phyloP scores from a whole-genome alignment of 176 grass and related monocot species.

The Urochloa ruziziensis region DNA sequence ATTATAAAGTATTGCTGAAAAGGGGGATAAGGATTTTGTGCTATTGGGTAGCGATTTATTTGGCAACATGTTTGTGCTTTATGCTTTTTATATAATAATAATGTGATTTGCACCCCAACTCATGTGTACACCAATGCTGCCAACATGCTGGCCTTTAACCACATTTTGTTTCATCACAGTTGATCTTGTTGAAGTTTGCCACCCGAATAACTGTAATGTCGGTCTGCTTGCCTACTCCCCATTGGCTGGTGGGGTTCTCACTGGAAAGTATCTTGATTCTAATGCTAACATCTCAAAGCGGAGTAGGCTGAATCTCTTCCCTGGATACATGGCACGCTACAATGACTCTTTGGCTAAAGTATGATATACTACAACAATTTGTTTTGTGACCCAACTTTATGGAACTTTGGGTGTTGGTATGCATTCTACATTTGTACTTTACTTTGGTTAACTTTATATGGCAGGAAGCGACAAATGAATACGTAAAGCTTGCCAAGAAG shows the following conservation, averaged over 20 bases:
- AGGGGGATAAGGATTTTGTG: not conserved
- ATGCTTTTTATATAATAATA: not conserved
- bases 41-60: not conserved
- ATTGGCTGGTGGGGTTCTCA: conserved; percentile 69
- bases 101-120: not conserved
- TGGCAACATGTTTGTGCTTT: not conserved
- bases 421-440: not conserved
- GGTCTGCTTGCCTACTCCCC: conserved; percentile 94
- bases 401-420: not conserved
- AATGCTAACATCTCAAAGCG: conserved; percentile 36
- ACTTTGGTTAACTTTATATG: not conserved
- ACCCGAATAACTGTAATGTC: conserved; percentile 83
- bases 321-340: conserved; percentile 88
- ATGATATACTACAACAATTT: not conserved
- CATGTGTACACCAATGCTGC: not conserved
- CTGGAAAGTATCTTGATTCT: conserved; percentile 78
- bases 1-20: too few species aligned
- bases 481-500: conserved; percentile 66
- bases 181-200: conserved; percentile 94
- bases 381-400: not conserved
- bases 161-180: conserved; percentile 38
- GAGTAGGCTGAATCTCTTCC: conserved; percentile 82
- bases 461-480: conserved; percentile 71
- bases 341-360: conserved; percentile 78
- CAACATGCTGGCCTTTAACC: not conserved